Conservation (phyloP, 345 rosid genomes). For the Gossypium stocksii region DNA sequence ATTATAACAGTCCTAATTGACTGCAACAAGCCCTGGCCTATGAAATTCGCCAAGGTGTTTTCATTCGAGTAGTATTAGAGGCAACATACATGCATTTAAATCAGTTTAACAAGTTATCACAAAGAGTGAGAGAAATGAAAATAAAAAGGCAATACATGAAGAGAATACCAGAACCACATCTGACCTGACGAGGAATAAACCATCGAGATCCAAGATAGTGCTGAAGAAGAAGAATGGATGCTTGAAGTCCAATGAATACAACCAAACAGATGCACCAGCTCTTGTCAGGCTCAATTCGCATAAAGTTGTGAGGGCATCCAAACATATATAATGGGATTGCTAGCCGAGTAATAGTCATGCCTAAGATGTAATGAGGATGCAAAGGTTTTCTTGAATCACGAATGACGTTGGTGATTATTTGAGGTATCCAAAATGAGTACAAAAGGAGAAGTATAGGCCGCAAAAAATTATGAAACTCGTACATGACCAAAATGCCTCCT, state of each 20-base stretch:
- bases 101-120: not conserved
- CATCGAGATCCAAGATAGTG: constrained; percentile 94
- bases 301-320: constrained; percentile 95
- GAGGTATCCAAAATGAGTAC: constrained; percentile 97
- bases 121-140: not conserved
- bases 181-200: constrained; percentile 93
- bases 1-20: not conserved
- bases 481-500: constrained; percentile 96
- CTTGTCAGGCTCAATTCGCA: constrained; percentile 83
- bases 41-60: not conserved
- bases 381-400: constrained; percentile 94
- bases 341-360: constrained; percentile 84
- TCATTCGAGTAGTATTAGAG: not conserved
- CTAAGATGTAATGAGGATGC: constrained; percentile 90
- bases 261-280: constrained; percentile 72
- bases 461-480: constrained; percentile 79
- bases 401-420: constrained; percentile 70
- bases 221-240: constrained; percentile 85
- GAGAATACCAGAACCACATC: constrained; percentile 20
- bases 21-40: not conserved
- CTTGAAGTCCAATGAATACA: constrained; percentile 70
- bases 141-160: constrained; percentile 1
- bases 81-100: not conserved
- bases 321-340: constrained; percentile 80
- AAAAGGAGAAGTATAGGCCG: constrained; percentile 70